Conservation (phyloP, 495 filamentous ascomycete species). For the Neurospora cerealis region DNA sequence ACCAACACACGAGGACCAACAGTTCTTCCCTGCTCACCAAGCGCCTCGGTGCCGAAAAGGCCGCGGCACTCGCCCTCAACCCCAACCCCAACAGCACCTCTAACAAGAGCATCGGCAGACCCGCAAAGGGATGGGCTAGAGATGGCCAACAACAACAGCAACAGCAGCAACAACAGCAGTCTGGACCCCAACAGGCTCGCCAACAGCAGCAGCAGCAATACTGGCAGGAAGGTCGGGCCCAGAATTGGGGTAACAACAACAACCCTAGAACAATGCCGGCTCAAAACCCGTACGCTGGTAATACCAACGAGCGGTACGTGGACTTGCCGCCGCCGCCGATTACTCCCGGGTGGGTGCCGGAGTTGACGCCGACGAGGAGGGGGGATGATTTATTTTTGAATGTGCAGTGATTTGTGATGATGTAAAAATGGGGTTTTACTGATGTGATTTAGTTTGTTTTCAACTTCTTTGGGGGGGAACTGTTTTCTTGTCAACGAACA, state of each 20-base stretch:
- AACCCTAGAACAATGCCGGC: not conserved
- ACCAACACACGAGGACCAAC: constrained; percentile 9
- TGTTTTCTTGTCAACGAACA: not conserved
- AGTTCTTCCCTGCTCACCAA: constrained; percentile 35
- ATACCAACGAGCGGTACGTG: not conserved
- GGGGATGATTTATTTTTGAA: constrained; percentile 36
- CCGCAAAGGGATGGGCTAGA: constrained; percentile 4
- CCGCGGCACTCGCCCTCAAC: constrained; percentile 27
- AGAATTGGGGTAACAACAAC: not conserved
- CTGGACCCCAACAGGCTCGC: not conserved
- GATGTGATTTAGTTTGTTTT: not conserved
- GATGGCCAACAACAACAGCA: constrained; percentile 8
- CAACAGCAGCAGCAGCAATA: constrained; percentile 3
- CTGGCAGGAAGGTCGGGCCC: constrained; percentile 8
- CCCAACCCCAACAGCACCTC: not conserved
- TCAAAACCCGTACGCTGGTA: not conserved
- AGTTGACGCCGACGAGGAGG: constrained; percentile 36
- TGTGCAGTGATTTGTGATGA: constrained; percentile 19
- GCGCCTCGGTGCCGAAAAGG: constrained; percentile 37
- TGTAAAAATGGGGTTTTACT: not conserved
- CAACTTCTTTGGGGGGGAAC: not conserved
- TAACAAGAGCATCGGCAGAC: not conserved
- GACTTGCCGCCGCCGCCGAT: constrained; percentile 23
- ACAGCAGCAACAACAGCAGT: not conserved
- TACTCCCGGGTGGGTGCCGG: constrained; percentile 43